A percentile compares a stretch with the other conserved stretches of the same genome.
These are phyloP conservation scores for Aspergillus sclerotialis DNA, from an alignment of 2,329 filamentous ascomycete genomes.

Conservation along the genomic window DNA sequence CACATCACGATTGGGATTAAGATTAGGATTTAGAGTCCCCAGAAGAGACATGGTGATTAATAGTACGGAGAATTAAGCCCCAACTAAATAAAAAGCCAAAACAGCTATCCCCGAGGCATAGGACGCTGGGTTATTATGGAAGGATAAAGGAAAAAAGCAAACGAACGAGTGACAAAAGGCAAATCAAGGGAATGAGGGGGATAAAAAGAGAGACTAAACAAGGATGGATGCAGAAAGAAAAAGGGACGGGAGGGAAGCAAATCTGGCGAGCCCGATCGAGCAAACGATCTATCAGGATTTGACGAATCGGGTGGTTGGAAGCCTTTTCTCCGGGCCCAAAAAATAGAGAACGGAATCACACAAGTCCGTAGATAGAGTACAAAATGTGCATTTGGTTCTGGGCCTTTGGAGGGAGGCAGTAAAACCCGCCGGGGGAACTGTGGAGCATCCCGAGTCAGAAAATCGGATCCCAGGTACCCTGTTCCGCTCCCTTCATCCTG, in stretches of 20 bases:
- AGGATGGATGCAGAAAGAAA: background rate
- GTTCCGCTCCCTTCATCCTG: too few relatives aligned
- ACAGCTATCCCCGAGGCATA: conserved; percentile 4
- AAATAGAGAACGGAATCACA: background rate
- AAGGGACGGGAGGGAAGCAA: conserved; percentile 1
- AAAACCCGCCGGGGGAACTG: background rate
- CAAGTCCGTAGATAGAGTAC: background rate
- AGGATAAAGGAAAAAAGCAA: background rate
- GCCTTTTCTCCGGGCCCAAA: conserved; percentile 5
- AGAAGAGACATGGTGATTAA: conserved; percentile 25
- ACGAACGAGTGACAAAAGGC: background rate
- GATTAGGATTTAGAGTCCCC: conserved; percentile 26
- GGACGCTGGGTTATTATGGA: background rate
- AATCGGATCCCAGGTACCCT: too few relatives aligned
- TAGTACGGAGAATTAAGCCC: conserved; percentile 10
- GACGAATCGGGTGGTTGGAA: conserved; percentile 9
- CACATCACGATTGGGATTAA: conserved; percentile 12
- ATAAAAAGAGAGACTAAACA: conserved; percentile 3
- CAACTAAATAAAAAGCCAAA: conserved; percentile 3
- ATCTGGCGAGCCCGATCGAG: conserved; percentile 1
- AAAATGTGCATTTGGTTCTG: background rate
- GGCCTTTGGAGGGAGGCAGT: background rate
- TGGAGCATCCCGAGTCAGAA: background rate
- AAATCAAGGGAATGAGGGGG: background rate
- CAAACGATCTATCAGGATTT: too few relatives aligned